Base-by-base conservation (phyloP, 805 yeast genomes). In the Saccharomycopsis capsularis region DNA sequence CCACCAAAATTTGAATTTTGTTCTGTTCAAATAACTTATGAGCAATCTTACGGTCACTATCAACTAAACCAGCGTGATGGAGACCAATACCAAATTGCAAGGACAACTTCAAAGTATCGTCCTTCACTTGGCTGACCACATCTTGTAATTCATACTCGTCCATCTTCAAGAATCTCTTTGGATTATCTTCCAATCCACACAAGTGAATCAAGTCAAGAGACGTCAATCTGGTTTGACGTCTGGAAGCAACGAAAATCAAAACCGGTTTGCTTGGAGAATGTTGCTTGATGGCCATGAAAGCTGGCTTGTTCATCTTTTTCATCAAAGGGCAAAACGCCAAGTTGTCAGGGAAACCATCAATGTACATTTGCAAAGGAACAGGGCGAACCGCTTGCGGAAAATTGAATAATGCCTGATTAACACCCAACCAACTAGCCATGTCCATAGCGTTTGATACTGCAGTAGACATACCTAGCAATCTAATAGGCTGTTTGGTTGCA, bases 11-110 rank as follows among this genome's bases (percentile, higher is more conserved):
- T 53, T 83, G 86, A 55, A 93, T 83, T 0, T 90, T 85, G 39
- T 98, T 97, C 29, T 73, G 69, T 34, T 81, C 73, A 62, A 93
- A 93, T 82, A 93, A 76, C 59, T 80, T 81, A 59, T 95, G 99
- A 0, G 95, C 82, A 45, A 89, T 61, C 59, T 88, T 89, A 59
- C 99, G 76, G 60, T 93, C 99, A 1, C 88, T 68, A 54, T 98
- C 74, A 22, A 88, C 69, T 91, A 93, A 82, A 58, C 99, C 99
- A 0, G 99, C 99, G 68, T 93, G 98, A 65, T 93, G 99, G 2
- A 85, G 76, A 42, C 97, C 99, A 63, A 91, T 83, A 0, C 99
- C 99, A 50, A 70, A 68, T 46, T 72, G 79, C 58, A 88, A 87
- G 48, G 89, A 74, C 40, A 89, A 67, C 55, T 75, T 75, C 46